Evolutionary conservation across 2,329 filamentous ascomycete species (phyloP), one percentile per base, ranked within the genome.

Genomic region (Clarireedia sp.): DNA sequence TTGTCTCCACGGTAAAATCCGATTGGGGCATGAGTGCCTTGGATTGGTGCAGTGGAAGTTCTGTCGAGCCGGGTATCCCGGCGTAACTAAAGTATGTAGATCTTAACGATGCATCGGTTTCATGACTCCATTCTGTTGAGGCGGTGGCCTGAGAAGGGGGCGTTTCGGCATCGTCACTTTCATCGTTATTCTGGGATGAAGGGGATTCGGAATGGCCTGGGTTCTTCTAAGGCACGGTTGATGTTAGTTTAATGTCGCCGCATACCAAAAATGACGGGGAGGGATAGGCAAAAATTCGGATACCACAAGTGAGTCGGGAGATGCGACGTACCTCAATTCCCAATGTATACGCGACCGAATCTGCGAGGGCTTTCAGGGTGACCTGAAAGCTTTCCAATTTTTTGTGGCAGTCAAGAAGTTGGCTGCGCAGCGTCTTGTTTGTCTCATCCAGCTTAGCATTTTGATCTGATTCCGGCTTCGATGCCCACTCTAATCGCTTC

Each of bases 341-440:
- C 24, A 54, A 29, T 41, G 51, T 24, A 48, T 33, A 48, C 17
- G 51, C 51, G 17, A 54, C 51, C 9, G 51, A 54, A 17, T 54
- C 51, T 10, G 51, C 51, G 12, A 54, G 36, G 5, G 51, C 44
- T 41, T 41, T 54, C 10, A 54, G 14, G 12, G 51, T 54, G 33
- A 54, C 51, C 10, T 54, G 51, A 16, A 54, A 54, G 9, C 51
- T 54, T 38, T 54, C 51, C 17, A 54, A 8, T 17, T 54, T 54
- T 38, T 54, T 54, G 6, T 54, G 51, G 16, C 51, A 54, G 21
- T 54, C 51, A n/a, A 54, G 51, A 12, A 54, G 36, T 33, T 54
- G 51, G 9, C 19, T 9, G 5, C 51, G 51, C 17, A 54, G 16
- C 7, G 37, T 41, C 5, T 33, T 29, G 16, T 54, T 54, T 12